These are phyloP conservation scores for Ceratorhiza oryzae-sativae DNA, from an alignment of 1,284 basidiomycete species.

Conservation along the genomic window DNA sequence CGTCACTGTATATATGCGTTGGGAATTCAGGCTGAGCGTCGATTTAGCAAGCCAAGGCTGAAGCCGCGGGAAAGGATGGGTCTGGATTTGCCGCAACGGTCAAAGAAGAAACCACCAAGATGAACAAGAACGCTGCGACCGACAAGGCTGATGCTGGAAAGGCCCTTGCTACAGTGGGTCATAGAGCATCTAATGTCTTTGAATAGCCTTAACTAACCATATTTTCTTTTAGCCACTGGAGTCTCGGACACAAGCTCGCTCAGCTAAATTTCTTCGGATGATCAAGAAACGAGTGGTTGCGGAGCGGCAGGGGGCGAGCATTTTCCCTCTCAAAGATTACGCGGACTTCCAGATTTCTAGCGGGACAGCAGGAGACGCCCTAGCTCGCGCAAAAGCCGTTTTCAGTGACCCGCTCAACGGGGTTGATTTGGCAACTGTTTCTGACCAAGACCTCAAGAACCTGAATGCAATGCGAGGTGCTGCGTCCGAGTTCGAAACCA, in stretches of 20 bases:
- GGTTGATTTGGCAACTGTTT: conserved; percentile 29
- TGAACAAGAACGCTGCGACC: conserved; percentile 52
- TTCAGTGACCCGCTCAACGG: conserved; percentile 31
- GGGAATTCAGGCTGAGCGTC: background rate
- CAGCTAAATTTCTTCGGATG: conserved; percentile 12
- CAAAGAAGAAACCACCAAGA: conserved; percentile 51
- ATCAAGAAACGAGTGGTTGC: background rate
- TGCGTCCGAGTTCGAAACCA: conserved; percentile 35
- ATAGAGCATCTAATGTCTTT: too few species aligned
- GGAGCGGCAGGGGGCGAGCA: background rate
- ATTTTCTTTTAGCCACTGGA: background rate
- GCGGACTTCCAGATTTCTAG: conserved; percentile 38
- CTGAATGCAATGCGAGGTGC: conserved; percentile 36
- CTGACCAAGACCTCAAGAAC: conserved; percentile 30
- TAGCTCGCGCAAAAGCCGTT: conserved; percentile 34
- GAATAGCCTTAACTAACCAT: too few species aligned
- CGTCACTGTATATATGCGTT: conserved; percentile 16
- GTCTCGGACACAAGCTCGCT: background rate
- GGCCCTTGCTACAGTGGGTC: conserved; percentile 14
- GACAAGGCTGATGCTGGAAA: conserved; percentile 51
- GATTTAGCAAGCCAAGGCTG: conserved; percentile 52
- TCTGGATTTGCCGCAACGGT: conserved; percentile 48
- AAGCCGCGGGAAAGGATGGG: conserved; percentile 52
- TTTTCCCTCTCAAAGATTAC: conserved; percentile 32
- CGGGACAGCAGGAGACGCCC: conserved; percentile 35